Evolutionary conservation across 73 alveolate species (phyloP), one percentile per base, ranked within the genome.

Genomic region (Urostyla sp.): DNA sequence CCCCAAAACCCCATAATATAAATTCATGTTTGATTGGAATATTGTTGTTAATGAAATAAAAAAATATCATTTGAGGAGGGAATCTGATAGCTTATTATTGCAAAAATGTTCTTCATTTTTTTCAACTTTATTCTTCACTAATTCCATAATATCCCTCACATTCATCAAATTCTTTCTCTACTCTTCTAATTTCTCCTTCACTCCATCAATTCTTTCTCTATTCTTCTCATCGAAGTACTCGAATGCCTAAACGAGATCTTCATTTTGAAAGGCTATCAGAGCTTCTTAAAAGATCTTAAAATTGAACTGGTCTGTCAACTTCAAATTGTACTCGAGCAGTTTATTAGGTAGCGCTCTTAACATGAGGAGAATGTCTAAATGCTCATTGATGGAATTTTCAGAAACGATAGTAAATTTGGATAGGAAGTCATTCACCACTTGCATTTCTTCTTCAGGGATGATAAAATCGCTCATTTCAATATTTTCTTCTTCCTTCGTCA

Each of bases 161-260:
- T 63, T 43, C 27, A 43, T 60, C 13, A 63, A 24, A 35, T 63
- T 7, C 5, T 18, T 16, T 38, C 26, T 63, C 31, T 63, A 40
- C 3, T 63, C 79, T 5, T 60, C 28, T 2, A 63, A 60, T 32
- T 40, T 63, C 26, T 63, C 79, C 60, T 63, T 63, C 3, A 83
- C 91, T 18, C 37, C 32, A 8, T 27, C 24, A 0, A 83, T 82
- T 73, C 91, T 83, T 75, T 83, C 91, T 83, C 91, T 72, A 55
- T 84, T 84, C 35, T 75, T 84, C 54, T 75, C 88, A 36, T 84
- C 92, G 46, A 75, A 54, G 38, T 74, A 84, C 63, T 84, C 92
- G 43, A 74, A 75, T 2, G 92, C 92, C 27, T 84, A 75, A 23
- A 75, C 92, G 7, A 55, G 43, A 11, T 84, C 88, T 8, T 26